Percentiles rank a stretch among this genome's conserved stretches.
Evolutionary conservation across 208 protist species (phyloP).

Genomic region (Strigomonas culicis): DNA sequence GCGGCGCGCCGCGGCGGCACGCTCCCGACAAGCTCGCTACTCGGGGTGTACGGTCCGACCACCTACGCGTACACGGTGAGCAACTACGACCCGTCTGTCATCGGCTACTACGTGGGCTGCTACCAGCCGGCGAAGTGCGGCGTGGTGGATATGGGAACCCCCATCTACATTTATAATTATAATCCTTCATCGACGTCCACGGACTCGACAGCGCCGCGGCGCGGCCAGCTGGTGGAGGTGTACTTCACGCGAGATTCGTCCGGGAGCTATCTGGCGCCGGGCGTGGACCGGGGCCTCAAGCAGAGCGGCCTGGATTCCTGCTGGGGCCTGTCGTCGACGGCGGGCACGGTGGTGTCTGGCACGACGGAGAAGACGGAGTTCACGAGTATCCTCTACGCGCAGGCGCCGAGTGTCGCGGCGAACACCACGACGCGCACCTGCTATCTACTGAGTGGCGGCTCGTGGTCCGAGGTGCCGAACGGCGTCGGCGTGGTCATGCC

Average conservation of each 20-base stretch:
- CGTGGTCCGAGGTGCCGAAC: constrained; percentile 76
- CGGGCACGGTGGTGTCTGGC: constrained; percentile 45
- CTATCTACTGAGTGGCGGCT: constrained; percentile 44
- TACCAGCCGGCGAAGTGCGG: constrained; percentile 64
- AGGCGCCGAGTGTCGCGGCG: constrained; percentile 26
- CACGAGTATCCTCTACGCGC: constrained; percentile 48
- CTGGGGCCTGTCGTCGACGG: constrained; percentile 48
- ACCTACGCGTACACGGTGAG: constrained; percentile 44
- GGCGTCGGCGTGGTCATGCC: constrained; percentile 41
- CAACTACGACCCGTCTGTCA: constrained; percentile 47
- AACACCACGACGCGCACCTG: constrained; percentile 47
- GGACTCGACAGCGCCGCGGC: constrained; percentile 32
- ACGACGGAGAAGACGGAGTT: constrained; percentile 49
- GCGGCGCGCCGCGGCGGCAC: constrained; percentile 25
- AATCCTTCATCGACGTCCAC: constrained; percentile 56
- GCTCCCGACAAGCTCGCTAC: constrained; percentile 16
- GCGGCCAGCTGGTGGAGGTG: constrained; percentile 73
- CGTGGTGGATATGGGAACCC: constrained; percentile 55
- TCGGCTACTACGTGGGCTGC: constrained; percentile 54
- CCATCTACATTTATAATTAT: constrained; percentile 36
- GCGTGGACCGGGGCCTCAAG: constrained; percentile 49
- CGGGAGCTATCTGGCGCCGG: constrained; percentile 46
- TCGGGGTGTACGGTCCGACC: constrained; percentile 35
- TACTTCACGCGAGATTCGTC: constrained; percentile 48
- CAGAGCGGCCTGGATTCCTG: constrained; percentile 53